Evolutionary conservation across 768 basidiomycete species (phyloP), one percentile per base, ranked within the genome.

Genomic region (Kwoniella dejecticola): DNA sequence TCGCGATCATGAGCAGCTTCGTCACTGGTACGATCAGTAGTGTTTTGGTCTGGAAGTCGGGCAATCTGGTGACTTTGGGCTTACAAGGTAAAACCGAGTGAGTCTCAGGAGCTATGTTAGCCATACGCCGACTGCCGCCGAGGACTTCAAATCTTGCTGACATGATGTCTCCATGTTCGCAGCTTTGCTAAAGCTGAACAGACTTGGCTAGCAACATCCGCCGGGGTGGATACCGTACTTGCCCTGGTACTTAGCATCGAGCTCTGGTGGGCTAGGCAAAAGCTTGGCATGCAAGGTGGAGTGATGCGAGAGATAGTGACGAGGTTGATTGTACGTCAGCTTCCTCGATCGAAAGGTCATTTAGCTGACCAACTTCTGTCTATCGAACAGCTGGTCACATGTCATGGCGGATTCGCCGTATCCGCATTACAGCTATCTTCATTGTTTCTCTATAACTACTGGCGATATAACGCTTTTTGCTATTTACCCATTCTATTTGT

Each of bases 251-350:
- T 73, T 0, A 66, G 64, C 23, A 26, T 59, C 4, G 69, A 73
- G 44, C 57, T 73, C 1, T 68, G 66, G 64, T 73, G 67, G 67
- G 72, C 72, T 17, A 42, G 72, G 30, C 40, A 57, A n/a, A 63
- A 66, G 38, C 30, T 69, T 2, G 57, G 66, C 6, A 46, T 55
- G 38, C 30, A 58, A 31, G 64, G 71, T 10, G 69, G 66, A 5
- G 45, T 41, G 13, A 64, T 68, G 69, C 47, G 60, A 24, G 54
- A 68, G 27, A 57, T 73, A 11, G 61, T 70, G 19, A 67, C 61
- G 10, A 44, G 62, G 24, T 40, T 72, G 36, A 70, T 73, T 24
- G 71, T 73, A 29, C 57, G 71, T 50, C 4, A n/a, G 15, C 5
- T 7, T 21, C 21, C n/a, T 4, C 10, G 21, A 33, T 27, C 42